Base-by-base conservation (phyloP, 1,139 yeast genomes). In the Yamadazyma epiphylla region DNA sequence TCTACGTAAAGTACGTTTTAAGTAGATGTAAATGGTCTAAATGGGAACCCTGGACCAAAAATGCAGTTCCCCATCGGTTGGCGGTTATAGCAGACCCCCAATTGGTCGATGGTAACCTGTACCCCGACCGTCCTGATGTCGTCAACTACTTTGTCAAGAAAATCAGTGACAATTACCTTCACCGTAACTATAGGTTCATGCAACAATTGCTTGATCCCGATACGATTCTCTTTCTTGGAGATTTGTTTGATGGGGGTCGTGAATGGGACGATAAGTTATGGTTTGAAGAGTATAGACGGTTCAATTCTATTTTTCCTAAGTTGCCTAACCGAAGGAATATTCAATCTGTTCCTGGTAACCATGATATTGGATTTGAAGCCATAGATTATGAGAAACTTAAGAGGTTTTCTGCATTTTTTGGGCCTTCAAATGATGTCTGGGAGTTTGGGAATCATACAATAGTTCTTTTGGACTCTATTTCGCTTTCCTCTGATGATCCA, bases 231-330 rank as follows among this genome's bases (percentile, higher is more conserved):
- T 91, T 87, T 49, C 60, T 91, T 26, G 98, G 98, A 0, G 98
- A 91, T 51, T 58, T 89, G 36, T 86, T 89, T 49, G 98, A 91
- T 55, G 97, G 97, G 10, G 98, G 98, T 0, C 67, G 97, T 35
- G 87, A 85, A 38, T 88, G 96, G 95, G 64, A 59, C 4, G 49
- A 51, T 30, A 39, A 45, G 2, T 63, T 57, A 13, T 91, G 97
- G 96, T 49, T 71, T 21, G 59, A 66, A n/a, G 97, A 91, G 53
- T 80, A 71, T 46, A 49, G 54, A 16, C 61, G 98, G 33, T 91
- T 85, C 53, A 70, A 73, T 45, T 44, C 55, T 2, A 74, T 91
- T 2, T 91, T 84, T 51, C 72, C 74, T 13, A 58, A 58, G 15
- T 48, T 74, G 60, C 40, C 60, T 45, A 58, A 76, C 34, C 66